Percentiles rank a stretch among this genome's conserved stretches.
phyloP scores from a whole-genome alignment of 2,329 filamentous ascomycete genomes.

The Xylaria sp. region DNA sequence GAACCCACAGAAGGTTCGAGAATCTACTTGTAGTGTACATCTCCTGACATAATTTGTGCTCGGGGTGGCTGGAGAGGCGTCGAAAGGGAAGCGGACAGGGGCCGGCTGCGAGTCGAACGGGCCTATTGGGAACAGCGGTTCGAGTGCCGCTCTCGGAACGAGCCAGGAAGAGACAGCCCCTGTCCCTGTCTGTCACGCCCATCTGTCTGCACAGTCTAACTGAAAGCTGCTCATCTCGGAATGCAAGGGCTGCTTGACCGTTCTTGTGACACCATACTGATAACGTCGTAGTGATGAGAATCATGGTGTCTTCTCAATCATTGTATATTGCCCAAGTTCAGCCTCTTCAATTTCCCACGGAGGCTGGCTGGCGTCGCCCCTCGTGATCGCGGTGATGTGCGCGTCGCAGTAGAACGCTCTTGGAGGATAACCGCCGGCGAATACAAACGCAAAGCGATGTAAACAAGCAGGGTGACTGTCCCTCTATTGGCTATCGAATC shows the following conservation, averaged over 20 bases:
- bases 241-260: conserved; percentile 36
- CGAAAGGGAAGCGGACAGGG: conserved; percentile 10
- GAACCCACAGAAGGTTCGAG: conserved; percentile 58
- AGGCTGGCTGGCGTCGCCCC: conserved; percentile 20
- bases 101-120: conserved; percentile 4
- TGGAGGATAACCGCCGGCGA: conserved; percentile 34
- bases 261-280: conserved; percentile 42
- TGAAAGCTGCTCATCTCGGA: conserved; percentile 42
- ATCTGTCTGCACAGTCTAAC: conserved; percentile 24
- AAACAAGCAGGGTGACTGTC: conserved; percentile 41
- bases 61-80: conserved; percentile 25
- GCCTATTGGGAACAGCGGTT: conserved; percentile 29
- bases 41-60: conserved; percentile 21
- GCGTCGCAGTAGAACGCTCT: conserved; percentile 32
- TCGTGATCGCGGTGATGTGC: conserved; percentile 24
- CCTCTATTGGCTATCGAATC: conserved; percentile 41
- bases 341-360: conserved; percentile 36
- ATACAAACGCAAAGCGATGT: conserved; percentile 43
- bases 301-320: conserved; percentile 23
- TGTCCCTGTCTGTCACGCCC: conserved; percentile 32
- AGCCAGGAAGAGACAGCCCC: conserved; percentile 32
- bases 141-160: conserved; percentile 45
- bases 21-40: conserved; percentile 44
- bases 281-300: conserved; percentile 32
- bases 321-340: conserved; percentile 33